phyloP scores from a whole-genome alignment of 2,329 filamentous ascomycete genomes.

The Arthrobotrys sphaeroides region DNA sequence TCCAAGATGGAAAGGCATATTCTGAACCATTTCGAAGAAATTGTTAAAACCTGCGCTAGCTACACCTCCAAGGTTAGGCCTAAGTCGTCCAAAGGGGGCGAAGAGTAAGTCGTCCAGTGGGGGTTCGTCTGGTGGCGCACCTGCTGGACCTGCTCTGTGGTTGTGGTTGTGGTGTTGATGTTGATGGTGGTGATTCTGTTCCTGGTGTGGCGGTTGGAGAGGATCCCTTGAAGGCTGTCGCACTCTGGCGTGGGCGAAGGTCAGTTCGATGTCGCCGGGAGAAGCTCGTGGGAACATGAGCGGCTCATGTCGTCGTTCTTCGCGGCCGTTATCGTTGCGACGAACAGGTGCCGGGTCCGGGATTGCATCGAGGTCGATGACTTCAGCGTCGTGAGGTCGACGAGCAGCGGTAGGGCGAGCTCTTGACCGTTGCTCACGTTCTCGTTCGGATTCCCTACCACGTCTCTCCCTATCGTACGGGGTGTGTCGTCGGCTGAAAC shows the following conservation, averaged over 20 bases:
- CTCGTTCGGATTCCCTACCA: not conserved
- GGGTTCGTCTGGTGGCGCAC: conserved; percentile 52
- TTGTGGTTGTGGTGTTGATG: conserved; percentile 40
- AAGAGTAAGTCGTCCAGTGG: conserved; percentile 53
- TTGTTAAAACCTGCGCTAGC: conserved; percentile 41
- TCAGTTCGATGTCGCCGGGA: conserved; percentile 48
- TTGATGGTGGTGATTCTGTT: conserved; percentile 58
- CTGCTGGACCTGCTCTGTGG: conserved; percentile 50
- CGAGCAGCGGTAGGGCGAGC: conserved; percentile 2
- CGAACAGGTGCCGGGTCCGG: conserved; percentile 54
- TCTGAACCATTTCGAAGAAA: conserved; percentile 39
- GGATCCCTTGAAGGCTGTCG: conserved; percentile 57
- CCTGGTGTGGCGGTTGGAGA: conserved; percentile 59
- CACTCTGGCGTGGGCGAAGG: conserved; percentile 53
- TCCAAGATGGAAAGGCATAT: conserved; percentile 46
- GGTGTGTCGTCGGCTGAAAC: not conserved
- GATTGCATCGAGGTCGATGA: conserved; percentile 58
- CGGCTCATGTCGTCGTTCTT: conserved; percentile 32
- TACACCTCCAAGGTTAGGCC: conserved; percentile 55
- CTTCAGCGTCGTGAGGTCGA: conserved; percentile 44
- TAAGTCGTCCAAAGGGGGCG: conserved; percentile 43
- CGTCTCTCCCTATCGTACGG: conserved; percentile 39
- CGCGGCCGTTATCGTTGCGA: conserved; percentile 21
- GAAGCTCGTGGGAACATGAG: conserved; percentile 14
- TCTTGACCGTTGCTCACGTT: not conserved